Conservation (phyloP, 2,329 filamentous ascomycete genomes). For the Fusarium albosuccineum region DNA sequence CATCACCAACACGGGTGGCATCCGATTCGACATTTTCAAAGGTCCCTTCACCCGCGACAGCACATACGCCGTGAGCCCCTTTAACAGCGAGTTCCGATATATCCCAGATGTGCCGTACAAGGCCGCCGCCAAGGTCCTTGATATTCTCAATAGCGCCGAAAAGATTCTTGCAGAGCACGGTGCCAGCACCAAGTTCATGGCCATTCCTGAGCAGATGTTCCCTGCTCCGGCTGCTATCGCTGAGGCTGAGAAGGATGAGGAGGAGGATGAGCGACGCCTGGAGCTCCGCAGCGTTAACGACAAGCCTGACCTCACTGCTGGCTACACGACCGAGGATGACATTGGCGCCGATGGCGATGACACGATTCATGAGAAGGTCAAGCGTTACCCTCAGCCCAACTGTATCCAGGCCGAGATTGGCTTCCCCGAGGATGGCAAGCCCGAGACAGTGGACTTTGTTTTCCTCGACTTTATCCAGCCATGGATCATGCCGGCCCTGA, state of each 20-base stretch:
- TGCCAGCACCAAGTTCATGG: conserved; percentile 61
- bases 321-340: conserved; percentile 93
- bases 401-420: conserved; percentile 78
- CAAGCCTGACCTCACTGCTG: conserved; percentile 66
- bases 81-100: conserved; percentile 81
- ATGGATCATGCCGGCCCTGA: conserved; percentile 82
- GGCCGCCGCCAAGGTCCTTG: conserved; percentile 77
- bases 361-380: conserved; percentile 81
- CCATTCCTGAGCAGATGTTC: conserved; percentile 61
- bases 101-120: conserved; percentile 85
- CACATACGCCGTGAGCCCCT: conserved; percentile 88
- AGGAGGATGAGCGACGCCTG: conserved; percentile 44
- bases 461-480: conserved; percentile 93
- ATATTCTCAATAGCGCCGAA: conserved; percentile 67
- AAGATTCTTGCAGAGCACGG: conserved; percentile 58
- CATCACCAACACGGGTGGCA: conserved; percentile 88
- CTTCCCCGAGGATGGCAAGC: conserved; percentile 70
- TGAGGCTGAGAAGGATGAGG: conserved; percentile 26
- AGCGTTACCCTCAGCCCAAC: conserved; percentile 85
- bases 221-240: conserved; percentile 30
- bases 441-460: conserved; percentile 84
- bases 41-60: conserved; percentile 91
- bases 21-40: conserved; percentile 96
- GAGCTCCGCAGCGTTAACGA: conserved; percentile 49
- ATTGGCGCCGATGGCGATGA: conserved; percentile 89